phyloP scores from a whole-genome alignment of 768 basidiomycete genomes.

The Boletales sp. region DNA sequence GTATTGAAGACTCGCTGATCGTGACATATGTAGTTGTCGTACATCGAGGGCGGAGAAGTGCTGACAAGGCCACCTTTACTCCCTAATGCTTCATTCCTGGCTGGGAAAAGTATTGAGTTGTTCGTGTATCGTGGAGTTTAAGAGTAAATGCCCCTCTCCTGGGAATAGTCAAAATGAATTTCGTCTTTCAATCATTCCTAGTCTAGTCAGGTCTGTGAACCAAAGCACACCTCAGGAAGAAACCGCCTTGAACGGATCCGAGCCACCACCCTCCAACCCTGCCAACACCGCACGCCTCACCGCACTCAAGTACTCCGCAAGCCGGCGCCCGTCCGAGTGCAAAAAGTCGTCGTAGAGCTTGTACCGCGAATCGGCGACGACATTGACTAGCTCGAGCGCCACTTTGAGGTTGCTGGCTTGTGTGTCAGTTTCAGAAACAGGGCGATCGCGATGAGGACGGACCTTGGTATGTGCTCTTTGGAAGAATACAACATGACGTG shows the following conservation, averaged over 20 bases:
- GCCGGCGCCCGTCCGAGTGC: conserved; percentile 48
- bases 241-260: conserved; percentile 64
- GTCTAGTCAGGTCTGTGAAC: neutral
- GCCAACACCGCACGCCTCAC: conserved; percentile 71
- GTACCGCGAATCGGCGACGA: conserved; percentile 85
- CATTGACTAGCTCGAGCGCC: conserved; percentile 72
- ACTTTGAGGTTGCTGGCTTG: conserved; percentile 65
- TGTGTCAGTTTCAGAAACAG: conserved; percentile 1
- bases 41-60: too few relatives aligned
- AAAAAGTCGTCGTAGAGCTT: conserved; percentile 85
- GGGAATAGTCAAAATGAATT: neutral
- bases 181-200: neutral
- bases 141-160: too few relatives aligned
- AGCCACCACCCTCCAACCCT: conserved; percentile 69
- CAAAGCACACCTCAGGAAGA: conserved; percentile 13
- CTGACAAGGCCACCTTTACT: too few relatives aligned
- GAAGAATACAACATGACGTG: conserved; percentile 71
- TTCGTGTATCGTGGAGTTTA: too few relatives aligned
- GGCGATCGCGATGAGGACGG: conserved; percentile 24
- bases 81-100: too few relatives aligned
- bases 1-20: too few relatives aligned
- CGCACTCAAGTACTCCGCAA: conserved; percentile 71
- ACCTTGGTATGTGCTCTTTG: conserved; percentile 62
- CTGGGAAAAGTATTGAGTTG: too few relatives aligned
- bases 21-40: too few relatives aligned